phyloP scores from a whole-genome alignment of 2,329 filamentous ascomycete genomes.

The Colletotrichum cuscutae region DNA sequence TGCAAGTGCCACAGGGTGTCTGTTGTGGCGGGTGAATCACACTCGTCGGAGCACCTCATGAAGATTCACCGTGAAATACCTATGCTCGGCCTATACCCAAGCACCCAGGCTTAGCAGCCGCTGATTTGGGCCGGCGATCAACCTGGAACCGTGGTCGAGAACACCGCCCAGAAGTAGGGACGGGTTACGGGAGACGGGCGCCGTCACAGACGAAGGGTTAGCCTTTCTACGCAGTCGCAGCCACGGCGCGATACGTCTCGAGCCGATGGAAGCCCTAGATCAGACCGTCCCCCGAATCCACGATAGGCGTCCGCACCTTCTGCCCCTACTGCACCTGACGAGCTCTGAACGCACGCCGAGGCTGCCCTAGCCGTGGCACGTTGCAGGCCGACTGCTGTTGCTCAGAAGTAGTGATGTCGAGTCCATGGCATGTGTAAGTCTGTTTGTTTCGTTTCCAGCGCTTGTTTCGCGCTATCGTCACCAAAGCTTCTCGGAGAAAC shows the following conservation, averaged over 20 bases:
- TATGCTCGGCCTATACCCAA: too few relatives aligned
- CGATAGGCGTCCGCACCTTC: conserved; percentile 13
- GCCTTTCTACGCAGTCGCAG: not conserved
- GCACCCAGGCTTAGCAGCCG: too few relatives aligned
- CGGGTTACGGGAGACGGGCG: not conserved
- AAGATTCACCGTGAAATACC: too few relatives aligned
- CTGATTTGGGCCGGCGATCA: too few relatives aligned
- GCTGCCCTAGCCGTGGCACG: conserved; percentile 19
- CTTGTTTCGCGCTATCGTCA: conserved; percentile 18
- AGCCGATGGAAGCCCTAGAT: conserved; percentile 5
- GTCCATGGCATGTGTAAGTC: conserved; percentile 25
- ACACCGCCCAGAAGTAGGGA: not conserved
- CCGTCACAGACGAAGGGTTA: not conserved
- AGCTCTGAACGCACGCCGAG: not conserved
- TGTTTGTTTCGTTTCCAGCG: conserved; percentile 15
- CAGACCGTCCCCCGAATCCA: conserved; percentile 17
- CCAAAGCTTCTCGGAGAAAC: not conserved
- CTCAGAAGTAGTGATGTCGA: not conserved
- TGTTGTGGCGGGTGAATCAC: too few relatives aligned
- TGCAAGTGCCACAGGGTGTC: too few relatives aligned
- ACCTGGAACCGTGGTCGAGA: not conserved
- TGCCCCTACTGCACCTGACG: not conserved
- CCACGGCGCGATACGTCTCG: conserved; percentile 29
- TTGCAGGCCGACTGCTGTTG: not conserved
- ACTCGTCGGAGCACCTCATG: too few relatives aligned